Evolutionary conservation across 1,139 yeast species (phyloP).

Genomic region (Entelexis paramagnoliae): DNA sequence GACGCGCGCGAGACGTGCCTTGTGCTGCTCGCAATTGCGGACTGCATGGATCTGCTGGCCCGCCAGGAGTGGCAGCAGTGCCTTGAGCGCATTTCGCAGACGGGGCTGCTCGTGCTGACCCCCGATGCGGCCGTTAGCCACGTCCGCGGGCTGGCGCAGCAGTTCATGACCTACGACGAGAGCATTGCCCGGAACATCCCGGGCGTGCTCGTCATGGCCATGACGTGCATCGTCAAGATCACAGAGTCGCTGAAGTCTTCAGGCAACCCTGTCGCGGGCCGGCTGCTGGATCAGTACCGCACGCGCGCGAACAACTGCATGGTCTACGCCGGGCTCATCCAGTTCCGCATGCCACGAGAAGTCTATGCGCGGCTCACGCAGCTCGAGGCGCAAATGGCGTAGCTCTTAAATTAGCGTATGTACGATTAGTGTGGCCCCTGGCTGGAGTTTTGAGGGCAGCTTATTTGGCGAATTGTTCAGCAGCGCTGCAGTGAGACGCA

Average conservation of each 20-base stretch:
- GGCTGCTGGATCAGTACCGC: conserved; percentile 48
- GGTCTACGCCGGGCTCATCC: conserved; percentile 93
- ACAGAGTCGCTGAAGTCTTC: conserved; percentile 37
- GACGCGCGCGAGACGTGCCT: conserved; percentile 46
- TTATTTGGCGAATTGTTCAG: no score
- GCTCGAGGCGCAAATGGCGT: conserved; percentile 39
- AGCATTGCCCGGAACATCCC: conserved; percentile 73
- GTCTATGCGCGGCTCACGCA: conserved; percentile 65
- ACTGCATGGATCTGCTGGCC: conserved; percentile 53
- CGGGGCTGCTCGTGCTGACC: conserved; percentile 59
- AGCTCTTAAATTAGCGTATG: not conserved
- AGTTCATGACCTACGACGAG: conserved; percentile 53
- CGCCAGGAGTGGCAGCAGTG: conserved; percentile 53
- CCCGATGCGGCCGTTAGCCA: conserved; percentile 39
- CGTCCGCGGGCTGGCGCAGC: conserved; percentile 47
- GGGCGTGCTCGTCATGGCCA: conserved; percentile 62
- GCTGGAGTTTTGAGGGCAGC: no score
- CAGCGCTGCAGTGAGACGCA: no score
- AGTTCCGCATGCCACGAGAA: conserved; percentile 89
- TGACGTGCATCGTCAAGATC: conserved; percentile 65
- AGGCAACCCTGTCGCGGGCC: conserved; percentile 38
- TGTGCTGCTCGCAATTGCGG: conserved; percentile 53
- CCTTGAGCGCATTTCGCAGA: conserved; percentile 43
- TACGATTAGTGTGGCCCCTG: no score
- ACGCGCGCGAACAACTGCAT: conserved; percentile 74